Base-by-base conservation (phyloP, 768 basidiomycete species). In the Hericium coralloides region DNA sequence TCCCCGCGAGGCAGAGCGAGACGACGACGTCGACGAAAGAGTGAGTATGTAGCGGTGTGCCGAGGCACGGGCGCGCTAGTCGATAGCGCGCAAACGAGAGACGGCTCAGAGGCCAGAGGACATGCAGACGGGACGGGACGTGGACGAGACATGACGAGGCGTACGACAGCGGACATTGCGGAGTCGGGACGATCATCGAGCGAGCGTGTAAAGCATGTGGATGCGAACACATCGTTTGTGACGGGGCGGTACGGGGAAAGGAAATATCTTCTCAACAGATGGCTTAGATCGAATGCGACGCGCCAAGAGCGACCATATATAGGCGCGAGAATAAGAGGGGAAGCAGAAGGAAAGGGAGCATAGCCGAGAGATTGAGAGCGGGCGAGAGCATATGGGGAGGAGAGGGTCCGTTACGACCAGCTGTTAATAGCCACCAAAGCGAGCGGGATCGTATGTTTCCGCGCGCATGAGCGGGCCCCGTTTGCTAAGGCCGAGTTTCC, bases 401-500 rank as follows among this genome's bases (percentile, higher is more conserved):
- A 38, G n/a, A 20, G 20, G 37, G 17, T 12, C 17, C 7, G 37
- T n/a, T 25, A 20, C 52, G 37, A 37, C 15, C 12, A 14, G 26
- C 36, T 17, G 14, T 54, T 20, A 54, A 23, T 43, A 54, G 41
- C 39, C 53, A 8, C 39, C 70, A 77, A 86, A 76, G 55, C 84
- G 78, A 23, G 76, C 65, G 4, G 86, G 80, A 14, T 80, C 82
- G 64, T 85, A 89, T 3, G 88, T 89, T 68, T 89, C 87, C 1
- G 86, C 79, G 15, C 85, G 78, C 10, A 70, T 63, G 37, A 89
- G 71, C 12, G 79, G 76, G 26, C 67, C 72, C 39, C 57, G 49
- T 17, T 59, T 60, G 43, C 52, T 52, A 20, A 79, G 76, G 1
- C 66, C 72, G 18, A 76, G 60, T 69, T 81, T 84, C 72, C 83